Conservation (phyloP, 2,329 filamentous ascomycete species). For the Aspergillus novofumigatus region DNA sequence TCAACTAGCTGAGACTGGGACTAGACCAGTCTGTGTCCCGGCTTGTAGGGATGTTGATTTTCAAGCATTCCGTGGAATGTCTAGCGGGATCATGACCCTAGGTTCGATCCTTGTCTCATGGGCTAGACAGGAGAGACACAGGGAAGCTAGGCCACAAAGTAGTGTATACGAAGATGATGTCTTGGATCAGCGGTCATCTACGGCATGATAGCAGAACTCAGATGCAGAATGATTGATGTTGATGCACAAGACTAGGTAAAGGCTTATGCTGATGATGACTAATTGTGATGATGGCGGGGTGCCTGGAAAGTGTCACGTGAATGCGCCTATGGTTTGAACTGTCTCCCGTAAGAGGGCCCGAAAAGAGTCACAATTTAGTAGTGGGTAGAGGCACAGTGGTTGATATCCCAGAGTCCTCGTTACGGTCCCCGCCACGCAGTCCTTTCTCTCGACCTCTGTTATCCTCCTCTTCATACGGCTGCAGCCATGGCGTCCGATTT, state of each 20-base stretch:
- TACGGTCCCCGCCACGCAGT: constrained; percentile 1
- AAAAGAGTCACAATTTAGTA: constrained; percentile 34
- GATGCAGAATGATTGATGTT: neutral
- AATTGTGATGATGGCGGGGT: constrained; percentile 13
- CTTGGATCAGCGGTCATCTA: neutral
- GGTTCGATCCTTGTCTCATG: neutral
- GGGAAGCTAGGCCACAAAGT: neutral
- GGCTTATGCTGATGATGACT: neutral
- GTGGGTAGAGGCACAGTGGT: constrained; percentile 18
- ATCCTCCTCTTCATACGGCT: constrained; percentile 14
- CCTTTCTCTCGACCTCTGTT: constrained; percentile 4
- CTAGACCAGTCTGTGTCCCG: neutral
- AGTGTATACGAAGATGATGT: neutral
- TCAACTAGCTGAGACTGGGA: neutral
- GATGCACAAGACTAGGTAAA: neutral
- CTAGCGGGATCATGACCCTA: neutral
- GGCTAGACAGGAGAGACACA: neutral
- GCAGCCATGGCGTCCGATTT: constrained; percentile 52
- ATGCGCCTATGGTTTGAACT: constrained; percentile 18
- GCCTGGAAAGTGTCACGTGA: constrained; percentile 16
- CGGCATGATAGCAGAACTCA: neutral
- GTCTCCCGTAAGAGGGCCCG: constrained; percentile 22
- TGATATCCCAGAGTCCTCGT: constrained; percentile 11
- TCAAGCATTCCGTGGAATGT: neutral
- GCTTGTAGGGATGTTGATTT: neutral